A percentile compares a stretch with the other conserved stretches of the same genome.
Conservation (phyloP, 1,139 yeast genomes). For the Schwanniomyces etchellsii region DNA sequence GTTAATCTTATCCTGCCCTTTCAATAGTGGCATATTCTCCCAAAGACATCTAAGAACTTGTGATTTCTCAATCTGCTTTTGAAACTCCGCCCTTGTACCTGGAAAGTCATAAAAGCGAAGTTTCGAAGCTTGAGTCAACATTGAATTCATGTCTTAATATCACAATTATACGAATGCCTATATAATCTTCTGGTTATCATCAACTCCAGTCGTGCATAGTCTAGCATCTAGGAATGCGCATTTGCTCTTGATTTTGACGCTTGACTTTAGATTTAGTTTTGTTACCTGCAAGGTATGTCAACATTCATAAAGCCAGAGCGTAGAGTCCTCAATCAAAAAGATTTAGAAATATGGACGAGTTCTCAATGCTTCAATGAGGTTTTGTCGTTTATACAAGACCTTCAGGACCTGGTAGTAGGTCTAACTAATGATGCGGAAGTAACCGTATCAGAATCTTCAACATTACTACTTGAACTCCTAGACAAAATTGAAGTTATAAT, state of each 20-base stretch:
- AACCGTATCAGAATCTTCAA: constrained; percentile 24
- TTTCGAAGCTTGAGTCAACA: too few species aligned
- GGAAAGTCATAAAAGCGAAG: constrained; percentile 12
- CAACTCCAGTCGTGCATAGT: too few species aligned
- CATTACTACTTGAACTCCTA: constrained; percentile 34
- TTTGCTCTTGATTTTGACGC: too few species aligned
- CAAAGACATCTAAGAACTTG: constrained; percentile 14
- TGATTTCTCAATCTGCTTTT: constrained; percentile 10
- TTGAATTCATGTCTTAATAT: too few species aligned
- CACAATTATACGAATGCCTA: too few species aligned
- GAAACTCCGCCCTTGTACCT: constrained; percentile 9
- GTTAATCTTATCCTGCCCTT: constrained; percentile 15
- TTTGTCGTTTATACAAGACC: constrained; percentile 46
- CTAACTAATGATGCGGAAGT: constrained; percentile 43
- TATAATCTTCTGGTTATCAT: too few species aligned
- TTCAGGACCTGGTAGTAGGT: constrained; percentile 70
- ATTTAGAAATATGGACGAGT: constrained; percentile 56
- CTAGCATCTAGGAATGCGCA: too few species aligned
- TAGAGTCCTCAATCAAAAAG: constrained; percentile 55
- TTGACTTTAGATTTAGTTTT: too few species aligned
- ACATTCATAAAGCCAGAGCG: constrained; percentile 32
- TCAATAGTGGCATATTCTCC: constrained; percentile 4
- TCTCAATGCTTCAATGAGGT: constrained; percentile 49
- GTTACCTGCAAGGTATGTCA: too few species aligned
- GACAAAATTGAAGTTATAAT: constrained; percentile 41